Conservation (phyloP, 2,329 filamentous ascomycete genomes). For the Rutstroemia sp. region DNA sequence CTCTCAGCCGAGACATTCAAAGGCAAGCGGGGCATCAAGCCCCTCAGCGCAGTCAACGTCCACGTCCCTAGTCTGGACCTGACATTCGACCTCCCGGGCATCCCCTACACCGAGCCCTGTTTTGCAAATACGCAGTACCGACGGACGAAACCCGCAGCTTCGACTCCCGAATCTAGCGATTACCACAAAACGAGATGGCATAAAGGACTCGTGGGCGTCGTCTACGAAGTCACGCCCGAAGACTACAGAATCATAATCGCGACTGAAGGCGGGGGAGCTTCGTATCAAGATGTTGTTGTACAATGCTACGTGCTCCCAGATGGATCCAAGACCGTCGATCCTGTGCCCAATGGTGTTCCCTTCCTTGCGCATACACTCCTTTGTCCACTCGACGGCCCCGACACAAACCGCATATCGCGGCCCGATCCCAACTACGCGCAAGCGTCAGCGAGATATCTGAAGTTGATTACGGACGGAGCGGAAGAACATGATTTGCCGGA, state of each 20-base stretch:
- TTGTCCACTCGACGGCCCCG: slow-evolving; percentile 34
- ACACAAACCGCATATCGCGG: slow-evolving; percentile 33
- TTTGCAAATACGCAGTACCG: slow-evolving; percentile 73
- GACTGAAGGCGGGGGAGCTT: slow-evolving; percentile 79
- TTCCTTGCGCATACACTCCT: slow-evolving; percentile 85
- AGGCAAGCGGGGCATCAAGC: slow-evolving; percentile 69
- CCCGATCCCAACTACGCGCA: slow-evolving; percentile 69
- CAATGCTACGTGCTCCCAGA: slow-evolving; percentile 65
- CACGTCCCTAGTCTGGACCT: slow-evolving; percentile 70
- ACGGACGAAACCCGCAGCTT: slow-evolving; percentile 30
- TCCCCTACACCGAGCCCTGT: slow-evolving; percentile 85
- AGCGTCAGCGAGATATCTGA: slow-evolving; percentile 75
- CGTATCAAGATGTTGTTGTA: slow-evolving; percentile 79
- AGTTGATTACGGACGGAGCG: slow-evolving; percentile 71
- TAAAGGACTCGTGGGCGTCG: slow-evolving; percentile 82
- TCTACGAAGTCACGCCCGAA: slow-evolving; percentile 81
- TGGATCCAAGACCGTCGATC: slow-evolving; percentile 50
- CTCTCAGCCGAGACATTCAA: slow-evolving; percentile 73
- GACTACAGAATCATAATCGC: slow-evolving; percentile 84
- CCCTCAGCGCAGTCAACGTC: slow-evolving; percentile 74
- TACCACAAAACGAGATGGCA: slow-evolving; percentile 59
- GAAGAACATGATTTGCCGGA: slow-evolving; percentile 70
- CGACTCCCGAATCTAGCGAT: slow-evolving; percentile 19
- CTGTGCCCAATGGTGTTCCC: slow-evolving; percentile 51
- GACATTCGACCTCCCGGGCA: slow-evolving; percentile 76